Evolutionary conservation across 192 early-diverging fungal genomes (phyloP).

Genomic region (Geranomyces variabilis): DNA sequence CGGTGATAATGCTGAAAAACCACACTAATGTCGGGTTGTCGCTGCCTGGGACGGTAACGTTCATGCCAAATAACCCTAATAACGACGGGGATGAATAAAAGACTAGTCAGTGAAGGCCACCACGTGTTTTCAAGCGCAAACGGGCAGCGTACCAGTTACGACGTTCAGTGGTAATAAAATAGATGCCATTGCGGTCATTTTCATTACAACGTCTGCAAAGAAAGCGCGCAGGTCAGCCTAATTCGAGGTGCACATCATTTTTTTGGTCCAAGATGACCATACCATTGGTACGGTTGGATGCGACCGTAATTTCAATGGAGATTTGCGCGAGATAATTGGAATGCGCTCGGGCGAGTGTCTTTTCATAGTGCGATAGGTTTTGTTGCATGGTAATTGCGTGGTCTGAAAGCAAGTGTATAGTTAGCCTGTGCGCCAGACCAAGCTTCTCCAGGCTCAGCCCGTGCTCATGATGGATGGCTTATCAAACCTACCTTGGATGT

Average conservation of each 20-base stretch:
- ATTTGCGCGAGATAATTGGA: constrained; percentile 83
- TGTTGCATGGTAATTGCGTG: constrained; percentile 75
- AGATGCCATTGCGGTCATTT: constrained; percentile 84
- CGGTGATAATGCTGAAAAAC: constrained; percentile 49
- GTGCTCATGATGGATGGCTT: no score
- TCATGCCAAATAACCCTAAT: constrained; percentile 23
- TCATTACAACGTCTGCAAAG: constrained; percentile 71
- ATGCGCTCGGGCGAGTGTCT: constrained; percentile 72
- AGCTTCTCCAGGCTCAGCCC: no score
- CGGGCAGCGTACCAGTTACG: constrained; percentile 64
- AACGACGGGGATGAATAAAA: no score
- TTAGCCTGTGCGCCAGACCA: no score
- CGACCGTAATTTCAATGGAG: constrained; percentile 69
- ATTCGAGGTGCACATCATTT: no score
- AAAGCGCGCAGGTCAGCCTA: no score
- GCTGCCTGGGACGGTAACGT: constrained; percentile 29
- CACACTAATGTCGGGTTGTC: constrained; percentile 34
- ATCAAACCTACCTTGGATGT: constrained; percentile 64
- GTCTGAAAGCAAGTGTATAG: constrained; percentile 45
- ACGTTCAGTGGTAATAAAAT: constrained; percentile 93
- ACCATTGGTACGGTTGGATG: constrained; percentile 76
- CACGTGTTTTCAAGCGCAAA: no score
- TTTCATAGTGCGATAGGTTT: constrained; percentile 72
- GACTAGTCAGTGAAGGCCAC: no score
- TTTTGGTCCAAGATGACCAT: no score